Conservation (phyloP, 75 land plant genomes). For the Ceratopteris richardii region DNA sequence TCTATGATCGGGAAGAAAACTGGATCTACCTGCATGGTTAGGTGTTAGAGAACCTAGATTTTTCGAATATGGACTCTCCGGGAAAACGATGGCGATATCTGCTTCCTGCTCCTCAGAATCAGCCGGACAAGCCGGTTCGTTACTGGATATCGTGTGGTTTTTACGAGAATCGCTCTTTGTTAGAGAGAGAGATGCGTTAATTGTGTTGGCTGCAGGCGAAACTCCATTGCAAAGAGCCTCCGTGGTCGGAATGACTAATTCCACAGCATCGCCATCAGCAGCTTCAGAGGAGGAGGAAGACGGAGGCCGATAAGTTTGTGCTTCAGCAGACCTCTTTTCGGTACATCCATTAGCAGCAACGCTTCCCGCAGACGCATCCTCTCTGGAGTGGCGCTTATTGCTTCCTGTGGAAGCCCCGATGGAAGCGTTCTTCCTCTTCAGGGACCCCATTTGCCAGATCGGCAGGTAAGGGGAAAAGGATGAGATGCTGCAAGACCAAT, state of each 20-base stretch:
- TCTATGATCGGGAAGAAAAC: background rate
- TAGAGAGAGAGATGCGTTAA: background rate
- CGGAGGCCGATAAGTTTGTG: background rate
- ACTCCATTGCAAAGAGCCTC: background rate
- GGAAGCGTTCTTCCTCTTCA: constrained; percentile 6
- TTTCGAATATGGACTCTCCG: background rate
- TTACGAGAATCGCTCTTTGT: no score
- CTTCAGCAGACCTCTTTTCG: background rate
- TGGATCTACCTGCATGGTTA: constrained; percentile 7
- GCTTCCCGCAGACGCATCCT: background rate
- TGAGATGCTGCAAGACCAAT: no score
- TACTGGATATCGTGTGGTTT: no score
- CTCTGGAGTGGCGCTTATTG: background rate
- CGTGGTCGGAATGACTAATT: background rate
- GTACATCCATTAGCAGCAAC: background rate
- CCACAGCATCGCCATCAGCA: background rate
- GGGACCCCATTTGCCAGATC: constrained; percentile 4
- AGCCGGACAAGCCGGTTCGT: background rate
- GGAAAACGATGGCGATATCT: background rate
- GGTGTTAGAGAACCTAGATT: background rate
- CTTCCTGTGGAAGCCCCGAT: background rate
- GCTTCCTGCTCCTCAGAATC: background rate
- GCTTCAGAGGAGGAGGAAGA: background rate
- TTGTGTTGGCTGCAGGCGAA: no score
- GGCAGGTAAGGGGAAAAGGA: no score